phyloP scores from a whole-genome alignment of 75 land plant species.

The Selaginella tamariscina region DNA sequence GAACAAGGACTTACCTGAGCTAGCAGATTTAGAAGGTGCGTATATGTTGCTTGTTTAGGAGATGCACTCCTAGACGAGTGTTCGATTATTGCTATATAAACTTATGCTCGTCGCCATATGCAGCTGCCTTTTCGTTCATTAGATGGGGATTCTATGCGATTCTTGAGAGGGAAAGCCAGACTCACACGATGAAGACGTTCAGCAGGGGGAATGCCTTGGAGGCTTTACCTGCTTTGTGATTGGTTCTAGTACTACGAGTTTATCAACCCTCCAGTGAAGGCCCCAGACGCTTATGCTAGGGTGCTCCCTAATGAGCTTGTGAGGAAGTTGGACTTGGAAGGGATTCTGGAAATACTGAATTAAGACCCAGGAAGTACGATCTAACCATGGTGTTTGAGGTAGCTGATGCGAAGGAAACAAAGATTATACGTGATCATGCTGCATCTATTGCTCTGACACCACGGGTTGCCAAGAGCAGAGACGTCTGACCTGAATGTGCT shows the following conservation, averaged over 20 bases:
- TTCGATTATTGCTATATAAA: too few relatives aligned
- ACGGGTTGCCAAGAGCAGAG: constrained; percentile 24
- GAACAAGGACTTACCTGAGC: constrained; percentile 37
- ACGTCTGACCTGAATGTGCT: constrained; percentile 32
- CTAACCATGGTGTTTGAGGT: constrained; percentile 95
- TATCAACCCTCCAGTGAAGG: neutral
- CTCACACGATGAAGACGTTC: neutral
- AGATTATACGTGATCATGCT: constrained; percentile 47
- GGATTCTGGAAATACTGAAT: constrained; percentile 23
- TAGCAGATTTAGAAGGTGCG: neutral
- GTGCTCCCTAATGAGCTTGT: constrained; percentile 22
- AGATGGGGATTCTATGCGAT: constrained; percentile 68
- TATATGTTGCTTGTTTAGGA: too few relatives aligned
- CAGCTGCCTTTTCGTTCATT: constrained; percentile 43
- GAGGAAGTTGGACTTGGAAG: constrained; percentile 28
- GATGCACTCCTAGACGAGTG: too few relatives aligned
- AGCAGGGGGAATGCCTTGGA: too few relatives aligned
- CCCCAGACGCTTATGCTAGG: constrained; percentile 72
- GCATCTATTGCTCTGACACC: constrained; percentile 67
- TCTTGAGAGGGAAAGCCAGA: neutral
- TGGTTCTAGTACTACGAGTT: too few relatives aligned
- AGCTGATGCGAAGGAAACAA: constrained; percentile 41
- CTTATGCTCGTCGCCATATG: too few relatives aligned
- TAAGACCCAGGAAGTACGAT: constrained; percentile 29
- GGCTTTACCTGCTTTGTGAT: too few relatives aligned